Evolutionary conservation across 306 rosid genomes (phyloP), one percentile per base, ranked within the genome.

Genomic region (Purshia tridentata): DNA sequence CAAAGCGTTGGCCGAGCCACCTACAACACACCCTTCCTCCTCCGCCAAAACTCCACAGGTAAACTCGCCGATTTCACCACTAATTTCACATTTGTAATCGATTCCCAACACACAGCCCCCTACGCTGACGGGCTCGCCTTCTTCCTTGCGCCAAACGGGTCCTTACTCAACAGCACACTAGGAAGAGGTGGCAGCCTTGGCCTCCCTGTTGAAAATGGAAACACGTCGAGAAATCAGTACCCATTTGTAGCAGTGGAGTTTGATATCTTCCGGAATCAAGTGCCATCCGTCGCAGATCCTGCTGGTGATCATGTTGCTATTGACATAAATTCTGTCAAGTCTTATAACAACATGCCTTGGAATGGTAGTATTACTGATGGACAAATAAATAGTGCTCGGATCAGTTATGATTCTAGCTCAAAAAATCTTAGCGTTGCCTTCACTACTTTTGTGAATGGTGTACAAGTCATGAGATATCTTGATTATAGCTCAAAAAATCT

Each of bases 171-270:
- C 3, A 6, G 11, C 1, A 6, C 4, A 22, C 0, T 47, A 11
- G 58, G 58, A 39, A 12, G 37, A 65, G 81, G 86, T 18, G 77
- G 85, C 39, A 64, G 77, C 40, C 80, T 84, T 23, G 88, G 91
- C 37, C 80, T 84, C 12, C 53, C 83, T 15, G 71, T 39, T 23
- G 55, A 41, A 0, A 15, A 66, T 45, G 3, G 22, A 16, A 63
- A 61, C 2, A 76, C 69, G 51, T 52, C 53, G 0, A 68, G 22
- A 1, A 49, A 72, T 72, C 53, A 2, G 15, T 67, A 14, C 58
- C 72, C 66, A 7, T 81, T 84, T 78, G 83, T 81, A n/a, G 85
- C 80, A 0, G 81, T 81, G 56, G 88, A 84, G 67, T 85, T 82
- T 72, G 89, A 85, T 65, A 85, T 77, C 52, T 74, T 0, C 7